Evolutionary conservation across 257 asterid species (phyloP), one percentile per base, ranked within the genome.

Genomic region (Petunia secreta): DNA sequence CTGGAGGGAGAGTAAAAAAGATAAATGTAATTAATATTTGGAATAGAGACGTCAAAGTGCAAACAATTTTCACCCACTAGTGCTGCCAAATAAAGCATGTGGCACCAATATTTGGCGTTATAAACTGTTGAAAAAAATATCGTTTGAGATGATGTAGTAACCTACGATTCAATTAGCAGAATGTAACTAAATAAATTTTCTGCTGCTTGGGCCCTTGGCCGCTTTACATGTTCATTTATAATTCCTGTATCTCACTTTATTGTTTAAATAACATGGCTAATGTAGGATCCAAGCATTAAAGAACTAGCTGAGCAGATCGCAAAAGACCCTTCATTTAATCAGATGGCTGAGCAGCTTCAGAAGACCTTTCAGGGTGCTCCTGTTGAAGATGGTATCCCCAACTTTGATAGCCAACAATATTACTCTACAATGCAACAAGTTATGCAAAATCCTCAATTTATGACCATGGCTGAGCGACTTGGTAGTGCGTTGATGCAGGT

Each of bases 301-400:
- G 99, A 93, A 64, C 80, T 94, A 85, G 98, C 98, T 11, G 95
- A 94, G 83, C 98, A 94, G 88, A 91, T 94, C 80, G 90, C 98
- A 73, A 94, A 91, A 81, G 97, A 94, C 78, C 98, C 98, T 79
- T 75, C 98, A 46, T 93, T 95, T 78, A 92, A 84, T 83, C 97
- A 95, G 88, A 93, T 95, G 99, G 99, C 99, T 4, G 94, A 93
- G 85, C 98, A 93, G 88, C 97, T 95, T 78, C 98, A 93, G 89
- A 89, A 92, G 86, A 90, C 97, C 63, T 87, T 95, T 82, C 99
- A 95, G 83, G 97, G 93, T 76, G 87, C 88, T 78, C 59, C 92
- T 25, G 89, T 79, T 82, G 93, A 88, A 60, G 94, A 90, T 44
- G 90, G 89, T 54, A 80, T 90, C 75, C 99, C 99, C 80, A 92